Evolutionary conservation across 2,329 filamentous ascomycete species (phyloP), one percentile per base, ranked within the genome.

Genomic region (Colletotrichum ledebouriae): DNA sequence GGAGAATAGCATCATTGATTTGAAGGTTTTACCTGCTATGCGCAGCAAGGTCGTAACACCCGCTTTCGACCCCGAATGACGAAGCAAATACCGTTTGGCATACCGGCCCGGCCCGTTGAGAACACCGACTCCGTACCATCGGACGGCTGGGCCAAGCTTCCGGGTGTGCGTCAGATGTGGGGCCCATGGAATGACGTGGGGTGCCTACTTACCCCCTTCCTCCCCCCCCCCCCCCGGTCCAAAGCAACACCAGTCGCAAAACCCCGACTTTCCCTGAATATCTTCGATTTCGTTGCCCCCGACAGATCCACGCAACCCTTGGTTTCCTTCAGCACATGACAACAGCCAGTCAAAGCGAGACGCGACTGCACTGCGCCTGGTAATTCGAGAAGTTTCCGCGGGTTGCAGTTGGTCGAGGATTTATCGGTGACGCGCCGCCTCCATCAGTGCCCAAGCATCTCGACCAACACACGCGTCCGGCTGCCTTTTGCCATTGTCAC

Each of bases 161-260:
- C 46, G 56, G 56, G 37, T 20, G 22, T 22, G 17, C 29, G 17
- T 57, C 59, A 42, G 25, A 53, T 47, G 47, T 68, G 53, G 65
- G 55, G 20, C 39, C 29, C 9, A 20, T 5, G 1, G 62, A 52
- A 69, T 69, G 66, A 69, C 66, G 66, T 69, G 66, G 65, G 61
- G 66, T 59, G 42, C 20, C 6, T 29, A 29, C 29, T 2, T 29
- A 29, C 29, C n/a, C n/a, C n/a, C n/a, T n/a, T 37, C 47, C 49
- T 29, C 33, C 56, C 29, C 37, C 41, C 6, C 17, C 22, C 33
- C 56, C 29, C 37, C 41, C 6, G 1, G 17, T 29, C 6, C 6
- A 29, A 39, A 39, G 37, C 10, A 39, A 55, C 34, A 15, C n/a
- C 50, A 65, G 53, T 59, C 46, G 59, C 53, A 57, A 64, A 55